phyloP scores from a whole-genome alignment of 805 yeast species.

The Osmozyma mogii region DNA sequence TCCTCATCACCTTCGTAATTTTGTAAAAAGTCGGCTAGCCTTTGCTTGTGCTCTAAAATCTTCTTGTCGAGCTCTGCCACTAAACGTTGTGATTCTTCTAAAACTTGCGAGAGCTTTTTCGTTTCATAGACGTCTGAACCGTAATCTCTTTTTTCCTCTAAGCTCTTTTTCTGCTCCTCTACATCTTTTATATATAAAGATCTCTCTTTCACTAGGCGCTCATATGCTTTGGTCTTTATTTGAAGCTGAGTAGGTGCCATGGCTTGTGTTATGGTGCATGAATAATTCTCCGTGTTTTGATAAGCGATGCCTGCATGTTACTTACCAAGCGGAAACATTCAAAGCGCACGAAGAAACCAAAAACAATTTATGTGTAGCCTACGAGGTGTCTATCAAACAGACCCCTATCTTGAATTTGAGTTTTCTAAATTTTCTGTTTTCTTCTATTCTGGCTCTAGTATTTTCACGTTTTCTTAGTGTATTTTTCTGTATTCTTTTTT shows the following conservation, averaged over 20 bases:
- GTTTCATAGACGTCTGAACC: constrained; percentile 58
- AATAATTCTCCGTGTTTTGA: no score
- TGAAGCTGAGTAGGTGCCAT: constrained; percentile 69
- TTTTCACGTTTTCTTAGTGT: no score
- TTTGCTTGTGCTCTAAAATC: constrained; percentile 23
- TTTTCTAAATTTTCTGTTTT: no score
- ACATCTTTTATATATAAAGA: constrained; percentile 52
- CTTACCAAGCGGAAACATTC: no score
- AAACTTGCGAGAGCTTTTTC: constrained; percentile 37
- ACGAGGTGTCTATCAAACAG: no score
- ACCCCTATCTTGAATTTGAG: no score
- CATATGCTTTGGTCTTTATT: constrained; percentile 63
- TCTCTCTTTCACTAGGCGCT: constrained; percentile 63
- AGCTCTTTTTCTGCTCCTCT: constrained; percentile 40
- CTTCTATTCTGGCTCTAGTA: no score
- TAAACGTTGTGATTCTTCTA: constrained; percentile 33
- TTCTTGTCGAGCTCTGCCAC: constrained; percentile 17
- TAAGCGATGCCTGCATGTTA: no score
- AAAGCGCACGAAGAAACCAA: no score
- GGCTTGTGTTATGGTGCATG: no score
- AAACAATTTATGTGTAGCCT: no score
- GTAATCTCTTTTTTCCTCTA: constrained; percentile 39
- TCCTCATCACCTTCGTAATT: constrained; percentile 29
- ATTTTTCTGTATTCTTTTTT: no score
- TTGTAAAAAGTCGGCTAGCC: constrained; percentile 33